Percentiles rank a stretch among this genome's conserved stretches.
These are phyloP conservation scores for Claviceps africana DNA, from an alignment of 2,329 filamentous ascomycete genomes.

Conservation along the genomic window DNA sequence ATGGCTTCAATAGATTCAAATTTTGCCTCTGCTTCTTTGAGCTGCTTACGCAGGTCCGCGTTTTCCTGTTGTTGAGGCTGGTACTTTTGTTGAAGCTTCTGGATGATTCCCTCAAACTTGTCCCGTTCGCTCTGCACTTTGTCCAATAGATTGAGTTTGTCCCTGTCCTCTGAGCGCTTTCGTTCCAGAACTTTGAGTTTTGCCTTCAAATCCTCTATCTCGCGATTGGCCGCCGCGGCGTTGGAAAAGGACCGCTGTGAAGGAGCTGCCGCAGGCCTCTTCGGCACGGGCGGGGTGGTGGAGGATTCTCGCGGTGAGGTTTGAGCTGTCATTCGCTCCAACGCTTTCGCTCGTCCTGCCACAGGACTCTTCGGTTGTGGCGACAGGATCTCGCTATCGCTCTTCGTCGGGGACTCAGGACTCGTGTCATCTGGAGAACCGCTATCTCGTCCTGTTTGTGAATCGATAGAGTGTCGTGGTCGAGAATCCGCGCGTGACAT, in stretches of 20 bases:
- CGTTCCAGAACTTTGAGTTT: conserved; percentile 81
- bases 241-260: conserved; percentile 28
- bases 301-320: conserved; percentile 15
- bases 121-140: conserved; percentile 63
- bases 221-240: conserved; percentile 43
- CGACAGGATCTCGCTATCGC: conserved; percentile 35
- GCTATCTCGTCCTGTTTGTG: conserved; percentile 28
- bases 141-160: conserved; percentile 68
- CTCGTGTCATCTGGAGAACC: conserved; percentile 20
- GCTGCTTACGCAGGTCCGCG: conserved; percentile 56
- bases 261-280: conserved; percentile 15
- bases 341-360: conserved; percentile 32
- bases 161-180: conserved; percentile 71
- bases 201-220: conserved; percentile 77
- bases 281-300: conserved; percentile 17
- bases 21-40: conserved; percentile 61
- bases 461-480: conserved; percentile 33
- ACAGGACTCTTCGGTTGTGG: conserved; percentile 38
- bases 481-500: conserved; percentile 24
- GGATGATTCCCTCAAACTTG: conserved; percentile 70
- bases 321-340: conserved; percentile 36
- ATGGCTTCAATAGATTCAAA: conserved; percentile 54
- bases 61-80: conserved; percentile 75
- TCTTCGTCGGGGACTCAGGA: conserved; percentile 33
- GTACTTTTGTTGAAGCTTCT: conserved; percentile 81